Conservation (phyloP, 805 yeast genomes). For the Torulaspora maleeae region DNA sequence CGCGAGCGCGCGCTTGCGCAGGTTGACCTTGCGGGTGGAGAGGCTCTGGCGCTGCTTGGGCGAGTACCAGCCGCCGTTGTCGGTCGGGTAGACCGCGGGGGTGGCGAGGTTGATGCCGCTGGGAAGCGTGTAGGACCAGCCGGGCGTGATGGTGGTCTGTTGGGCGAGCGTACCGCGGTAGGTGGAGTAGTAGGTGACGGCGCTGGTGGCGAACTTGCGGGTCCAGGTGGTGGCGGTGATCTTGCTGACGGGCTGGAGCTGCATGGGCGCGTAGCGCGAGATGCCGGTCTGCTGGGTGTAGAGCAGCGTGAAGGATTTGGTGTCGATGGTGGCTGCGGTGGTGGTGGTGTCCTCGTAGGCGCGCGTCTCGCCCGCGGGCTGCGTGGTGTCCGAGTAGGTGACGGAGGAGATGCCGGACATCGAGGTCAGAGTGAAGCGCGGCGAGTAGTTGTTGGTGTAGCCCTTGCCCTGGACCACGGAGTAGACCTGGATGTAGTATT, state of each 20-base stretch:
- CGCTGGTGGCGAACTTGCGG: constrained; percentile 60
- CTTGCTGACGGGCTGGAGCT: constrained; percentile 70
- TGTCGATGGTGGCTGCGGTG: constrained; percentile 41
- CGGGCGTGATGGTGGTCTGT: constrained; percentile 73
- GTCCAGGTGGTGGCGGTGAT: constrained; percentile 67
- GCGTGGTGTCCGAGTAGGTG: constrained; percentile 44
- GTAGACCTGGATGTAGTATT: constrained; percentile 66
- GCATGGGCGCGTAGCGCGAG: constrained; percentile 89
- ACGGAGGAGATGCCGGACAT: constrained; percentile 63
- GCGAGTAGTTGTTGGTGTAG: constrained; percentile 61
- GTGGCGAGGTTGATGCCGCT: constrained; percentile 66
- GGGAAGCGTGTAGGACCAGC: constrained; percentile 69
- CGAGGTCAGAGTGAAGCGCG: constrained; percentile 58
- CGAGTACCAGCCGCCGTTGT: constrained; percentile 55
- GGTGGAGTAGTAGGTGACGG: constrained; percentile 57
- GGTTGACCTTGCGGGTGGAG: constrained; percentile 30
- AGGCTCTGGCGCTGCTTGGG: constrained; percentile 48
- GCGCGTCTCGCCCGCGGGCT: constrained; percentile 41
- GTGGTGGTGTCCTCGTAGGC: constrained; percentile 37
- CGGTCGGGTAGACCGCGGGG: constrained; percentile 64
- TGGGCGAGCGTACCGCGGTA: constrained; percentile 33
- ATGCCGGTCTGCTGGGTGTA: constrained; percentile 76
- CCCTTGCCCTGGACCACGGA: constrained; percentile 37
- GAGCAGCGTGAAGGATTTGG: constrained; percentile 57
- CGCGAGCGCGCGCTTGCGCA: constrained; percentile 2